A percentile compares a stretch with the other conserved stretches of the same genome.
Evolutionary conservation across 176 grass and related monocot species (phyloP).

Genomic region (Musa beccarii): DNA sequence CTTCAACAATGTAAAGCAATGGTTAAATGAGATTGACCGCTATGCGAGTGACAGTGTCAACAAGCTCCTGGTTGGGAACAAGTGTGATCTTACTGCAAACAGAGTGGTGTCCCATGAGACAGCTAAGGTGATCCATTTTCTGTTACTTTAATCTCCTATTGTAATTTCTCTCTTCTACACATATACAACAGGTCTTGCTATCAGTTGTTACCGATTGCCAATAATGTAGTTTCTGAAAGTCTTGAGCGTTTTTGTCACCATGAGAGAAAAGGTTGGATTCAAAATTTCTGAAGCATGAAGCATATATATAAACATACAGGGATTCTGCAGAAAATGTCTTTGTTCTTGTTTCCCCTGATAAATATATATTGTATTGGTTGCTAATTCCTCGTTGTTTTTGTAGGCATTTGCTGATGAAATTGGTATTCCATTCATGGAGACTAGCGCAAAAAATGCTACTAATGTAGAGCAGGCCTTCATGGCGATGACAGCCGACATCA

Average conservation of each 20-base stretch:
- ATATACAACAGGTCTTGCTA: neutral
- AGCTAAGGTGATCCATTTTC: constrained; percentile 40
- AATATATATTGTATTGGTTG: neutral
- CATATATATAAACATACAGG: neutral
- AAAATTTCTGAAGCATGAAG: neutral
- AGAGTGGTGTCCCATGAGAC: constrained; percentile 65
- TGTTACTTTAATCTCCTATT: neutral
- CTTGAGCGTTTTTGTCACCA: neutral
- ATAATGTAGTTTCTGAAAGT: neutral
- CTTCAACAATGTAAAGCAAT: constrained; percentile 85
- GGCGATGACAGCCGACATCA: constrained; percentile 63
- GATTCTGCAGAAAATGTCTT: neutral
- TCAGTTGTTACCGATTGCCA: neutral
- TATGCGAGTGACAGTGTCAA: constrained; percentile 78
- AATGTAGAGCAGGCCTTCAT: constrained; percentile 78
- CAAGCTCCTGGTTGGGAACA: constrained; percentile 87
- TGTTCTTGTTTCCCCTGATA: neutral
- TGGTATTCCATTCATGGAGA: constrained; percentile 84
- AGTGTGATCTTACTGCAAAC: constrained; percentile 61
- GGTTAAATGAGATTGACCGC: constrained; percentile 78
- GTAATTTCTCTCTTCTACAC: neutral
- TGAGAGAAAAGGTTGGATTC: too few relatives aligned
- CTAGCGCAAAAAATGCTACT: constrained; percentile 78
- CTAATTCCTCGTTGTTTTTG: neutral
- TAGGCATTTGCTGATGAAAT: constrained; percentile 92